These are phyloP conservation scores for Chrysochromulina tobinii DNA, from an alignment of 78 protist genomes.

Conservation along the genomic window DNA sequence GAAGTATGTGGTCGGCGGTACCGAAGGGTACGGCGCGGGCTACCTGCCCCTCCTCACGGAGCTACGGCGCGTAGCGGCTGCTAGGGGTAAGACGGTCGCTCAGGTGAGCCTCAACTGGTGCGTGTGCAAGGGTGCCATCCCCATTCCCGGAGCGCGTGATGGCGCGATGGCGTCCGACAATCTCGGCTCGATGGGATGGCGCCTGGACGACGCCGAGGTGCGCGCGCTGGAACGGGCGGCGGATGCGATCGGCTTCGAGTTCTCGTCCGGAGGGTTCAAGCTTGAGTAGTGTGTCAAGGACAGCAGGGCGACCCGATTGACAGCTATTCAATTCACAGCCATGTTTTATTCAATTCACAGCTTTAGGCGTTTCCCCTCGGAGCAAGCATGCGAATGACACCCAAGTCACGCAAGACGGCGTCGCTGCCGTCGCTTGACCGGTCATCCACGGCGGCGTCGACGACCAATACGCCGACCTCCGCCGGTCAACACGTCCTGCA, in stretches of 20 bases:
- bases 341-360: no score
- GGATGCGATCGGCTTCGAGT: not conserved
- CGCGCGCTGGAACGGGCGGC: not conserved
- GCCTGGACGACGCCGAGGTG: not conserved
- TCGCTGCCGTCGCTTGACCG: no score
- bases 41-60: not conserved
- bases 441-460: no score
- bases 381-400: no score
- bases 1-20: not conserved
- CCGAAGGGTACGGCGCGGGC: not conserved
- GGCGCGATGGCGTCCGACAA: not conserved
- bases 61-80: not conserved
- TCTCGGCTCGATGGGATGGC: not conserved
- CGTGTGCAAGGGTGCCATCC: not conserved
- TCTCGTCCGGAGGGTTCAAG: not conserved
- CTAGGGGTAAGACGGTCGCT: not conserved
- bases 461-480: no score
- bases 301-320: not conserved
- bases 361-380: no score
- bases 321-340: no score
- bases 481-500: no score
- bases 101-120: constrained; percentile 3
- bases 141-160: not conserved
- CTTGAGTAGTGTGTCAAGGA: not conserved
- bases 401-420: no score